Evolutionary conservation across 2,329 filamentous ascomycete genomes (phyloP).

Genomic region (Aspergillus transmontanensis): DNA sequence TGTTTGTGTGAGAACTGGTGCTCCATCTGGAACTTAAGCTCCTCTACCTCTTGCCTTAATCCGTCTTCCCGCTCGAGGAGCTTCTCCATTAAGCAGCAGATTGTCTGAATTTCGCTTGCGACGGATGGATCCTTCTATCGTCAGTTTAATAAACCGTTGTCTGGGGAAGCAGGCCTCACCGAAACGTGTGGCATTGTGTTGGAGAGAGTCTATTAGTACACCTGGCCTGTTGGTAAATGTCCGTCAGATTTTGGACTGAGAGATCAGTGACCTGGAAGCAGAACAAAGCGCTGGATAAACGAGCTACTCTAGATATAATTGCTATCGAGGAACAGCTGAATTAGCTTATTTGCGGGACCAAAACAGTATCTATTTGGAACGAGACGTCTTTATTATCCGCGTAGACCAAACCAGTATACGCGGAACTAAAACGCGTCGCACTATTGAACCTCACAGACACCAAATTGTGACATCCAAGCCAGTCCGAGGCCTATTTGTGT

Average conservation of each 20-base stretch:
- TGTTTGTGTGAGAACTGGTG: not conserved
- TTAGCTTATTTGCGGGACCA: not conserved
- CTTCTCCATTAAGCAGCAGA: not conserved
- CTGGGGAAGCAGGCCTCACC: not conserved
- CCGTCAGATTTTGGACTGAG: not conserved
- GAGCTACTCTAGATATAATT: not conserved
- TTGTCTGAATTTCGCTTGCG: not conserved
- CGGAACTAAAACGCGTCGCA: not conserved
- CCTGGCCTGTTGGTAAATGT: not conserved
- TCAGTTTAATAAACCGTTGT: not conserved
- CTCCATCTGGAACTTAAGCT: not conserved
- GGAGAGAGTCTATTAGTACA: not conserved
- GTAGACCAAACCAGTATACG: not conserved
- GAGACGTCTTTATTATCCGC: not conserved
- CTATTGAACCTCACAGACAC: not conserved
- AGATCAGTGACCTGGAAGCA: not conserved
- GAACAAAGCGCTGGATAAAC: not conserved
- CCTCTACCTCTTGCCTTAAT: not conserved
- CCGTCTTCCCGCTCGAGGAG: not conserved
- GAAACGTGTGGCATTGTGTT: not conserved
- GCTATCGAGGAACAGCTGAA: not conserved
- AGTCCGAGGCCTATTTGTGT: not conserved
- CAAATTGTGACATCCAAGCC: not conserved
- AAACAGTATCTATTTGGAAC: not conserved
- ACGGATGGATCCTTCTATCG: not conserved